Evolutionary conservation across 1,284 basidiomycete genomes (phyloP).

Genomic region (Butyriboletus appendiculatus): DNA sequence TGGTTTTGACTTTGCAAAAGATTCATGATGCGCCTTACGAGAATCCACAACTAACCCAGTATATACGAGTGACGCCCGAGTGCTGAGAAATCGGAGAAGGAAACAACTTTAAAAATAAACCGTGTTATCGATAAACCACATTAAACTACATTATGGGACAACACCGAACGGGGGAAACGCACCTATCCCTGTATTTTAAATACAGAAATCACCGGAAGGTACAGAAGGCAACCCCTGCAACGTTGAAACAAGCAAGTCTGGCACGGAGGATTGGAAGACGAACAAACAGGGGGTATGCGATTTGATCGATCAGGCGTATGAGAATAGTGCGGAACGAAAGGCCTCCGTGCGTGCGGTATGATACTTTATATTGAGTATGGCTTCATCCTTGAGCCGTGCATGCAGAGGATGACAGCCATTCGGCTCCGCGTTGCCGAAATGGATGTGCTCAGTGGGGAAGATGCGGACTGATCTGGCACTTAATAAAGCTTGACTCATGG

Average conservation of each 20-base stretch:
- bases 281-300: neutral
- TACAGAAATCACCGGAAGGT: neutral
- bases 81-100: neutral
- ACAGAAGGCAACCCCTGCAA: neutral
- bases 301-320: neutral
- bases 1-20: neutral
- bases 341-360: neutral
- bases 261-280: neutral
- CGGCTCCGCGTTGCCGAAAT: neutral
- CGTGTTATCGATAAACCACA: neutral
- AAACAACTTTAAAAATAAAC: neutral
- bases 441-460: neutral
- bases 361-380: slow-evolving; percentile 12
- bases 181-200: neutral
- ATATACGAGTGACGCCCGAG: neutral
- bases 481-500: neutral
- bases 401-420: neutral
- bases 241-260: neutral
- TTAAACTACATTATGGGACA: too few relatives aligned
- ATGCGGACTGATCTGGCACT: neutral
- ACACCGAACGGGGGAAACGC: neutral
- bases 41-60: neutral
- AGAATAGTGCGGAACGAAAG: neutral
- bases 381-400: slow-evolving; percentile 15
- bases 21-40: neutral